Evolutionary conservation across 2,329 filamentous ascomycete genomes (phyloP).

Genomic region (Colletotrichum tropicale): DNA sequence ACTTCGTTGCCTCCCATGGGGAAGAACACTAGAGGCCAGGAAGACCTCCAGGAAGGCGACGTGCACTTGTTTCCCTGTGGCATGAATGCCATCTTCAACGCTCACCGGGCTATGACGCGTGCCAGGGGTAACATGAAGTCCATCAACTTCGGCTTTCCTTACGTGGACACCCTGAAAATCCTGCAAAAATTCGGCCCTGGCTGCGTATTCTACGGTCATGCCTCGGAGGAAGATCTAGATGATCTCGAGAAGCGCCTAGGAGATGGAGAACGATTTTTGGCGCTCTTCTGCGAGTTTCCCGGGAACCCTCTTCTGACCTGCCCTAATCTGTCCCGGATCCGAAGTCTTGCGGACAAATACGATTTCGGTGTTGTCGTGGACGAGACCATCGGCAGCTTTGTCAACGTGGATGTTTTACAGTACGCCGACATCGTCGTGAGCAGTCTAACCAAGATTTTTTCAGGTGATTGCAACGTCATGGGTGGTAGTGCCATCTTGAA

Average conservation of each 20-base stretch:
- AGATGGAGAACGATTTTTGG: constrained; percentile 77
- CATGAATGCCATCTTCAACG: constrained; percentile 95
- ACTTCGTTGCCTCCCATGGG: constrained; percentile 55
- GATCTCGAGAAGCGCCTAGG: constrained; percentile 77
- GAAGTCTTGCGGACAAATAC: constrained; percentile 77
- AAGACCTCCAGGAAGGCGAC: constrained; percentile 79
- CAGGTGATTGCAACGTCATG: constrained; percentile 98
- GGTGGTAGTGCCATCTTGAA: constrained; percentile 77
- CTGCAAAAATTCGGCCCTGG: constrained; percentile 93
- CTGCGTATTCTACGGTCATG: constrained; percentile 85
- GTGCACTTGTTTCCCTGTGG: constrained; percentile 88
- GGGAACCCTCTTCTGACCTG: constrained; percentile 88
- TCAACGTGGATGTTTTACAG: constrained; percentile 92
- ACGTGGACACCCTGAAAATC: constrained; percentile 95
- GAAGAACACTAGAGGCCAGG: constrained; percentile 58
- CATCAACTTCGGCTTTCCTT: constrained; percentile 95
- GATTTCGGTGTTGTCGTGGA: constrained; percentile 92
- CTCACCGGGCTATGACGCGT: constrained; percentile 75
- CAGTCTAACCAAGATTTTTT: constrained; percentile 96
- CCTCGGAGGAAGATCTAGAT: constrained; percentile 78
- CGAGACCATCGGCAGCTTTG: constrained; percentile 95
- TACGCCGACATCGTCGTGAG: constrained; percentile 92
- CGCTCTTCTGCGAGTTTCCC: constrained; percentile 93
- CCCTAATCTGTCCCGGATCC: constrained; percentile 84
- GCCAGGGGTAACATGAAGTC: constrained; percentile 72